Evolutionary conservation across 805 yeast genomes (phyloP).

Genomic region (Kluyveromyces starmeri): DNA sequence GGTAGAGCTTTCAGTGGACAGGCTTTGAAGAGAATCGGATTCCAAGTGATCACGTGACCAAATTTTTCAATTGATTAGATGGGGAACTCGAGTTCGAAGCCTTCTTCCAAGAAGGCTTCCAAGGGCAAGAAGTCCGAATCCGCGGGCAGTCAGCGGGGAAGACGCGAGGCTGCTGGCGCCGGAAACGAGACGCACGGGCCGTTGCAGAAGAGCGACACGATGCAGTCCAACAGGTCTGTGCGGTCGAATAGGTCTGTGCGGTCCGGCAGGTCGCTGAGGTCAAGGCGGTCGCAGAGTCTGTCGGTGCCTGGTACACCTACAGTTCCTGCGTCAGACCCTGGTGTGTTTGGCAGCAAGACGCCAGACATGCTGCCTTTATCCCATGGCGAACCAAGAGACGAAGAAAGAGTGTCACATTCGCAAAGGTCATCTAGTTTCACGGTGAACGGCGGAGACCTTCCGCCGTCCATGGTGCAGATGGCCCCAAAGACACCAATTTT

Average conservation of each 20-base stretch:
- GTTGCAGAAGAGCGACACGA: constrained; percentile 47
- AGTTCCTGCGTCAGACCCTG: constrained; percentile 3
- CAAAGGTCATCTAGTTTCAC: constrained; percentile 23
- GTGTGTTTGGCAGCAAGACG: constrained; percentile 6
- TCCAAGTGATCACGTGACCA: no score
- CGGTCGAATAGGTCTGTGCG: constrained; percentile 37
- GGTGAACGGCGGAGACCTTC: constrained; percentile 35
- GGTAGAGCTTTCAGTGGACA: no score
- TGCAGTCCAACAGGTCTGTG: constrained; percentile 39
- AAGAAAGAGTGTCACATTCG: background rate
- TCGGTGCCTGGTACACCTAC: constrained; percentile 4
- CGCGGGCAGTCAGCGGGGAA: constrained; percentile 36
- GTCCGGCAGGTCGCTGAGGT: constrained; percentile 24
- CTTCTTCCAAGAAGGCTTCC: constrained; percentile 9
- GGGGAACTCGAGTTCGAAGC: constrained; percentile 48
- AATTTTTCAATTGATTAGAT: no score
- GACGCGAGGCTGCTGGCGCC: constrained; percentile 32
- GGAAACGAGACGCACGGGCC: constrained; percentile 26
- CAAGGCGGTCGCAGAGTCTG: constrained; percentile 5
- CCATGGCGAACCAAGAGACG: constrained; percentile 5
- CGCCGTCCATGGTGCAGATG: constrained; percentile 60
- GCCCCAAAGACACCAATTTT: constrained; percentile 71
- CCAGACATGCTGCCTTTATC: constrained; percentile 8
- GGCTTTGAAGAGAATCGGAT: no score
- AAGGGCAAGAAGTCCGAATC: background rate